A percentile compares a stretch with the other conserved stretches of the same genome.
These are phyloP conservation scores for Epichloe typhina DNA, from an alignment of 2,329 filamentous ascomycete species.

Conservation along the genomic window DNA sequence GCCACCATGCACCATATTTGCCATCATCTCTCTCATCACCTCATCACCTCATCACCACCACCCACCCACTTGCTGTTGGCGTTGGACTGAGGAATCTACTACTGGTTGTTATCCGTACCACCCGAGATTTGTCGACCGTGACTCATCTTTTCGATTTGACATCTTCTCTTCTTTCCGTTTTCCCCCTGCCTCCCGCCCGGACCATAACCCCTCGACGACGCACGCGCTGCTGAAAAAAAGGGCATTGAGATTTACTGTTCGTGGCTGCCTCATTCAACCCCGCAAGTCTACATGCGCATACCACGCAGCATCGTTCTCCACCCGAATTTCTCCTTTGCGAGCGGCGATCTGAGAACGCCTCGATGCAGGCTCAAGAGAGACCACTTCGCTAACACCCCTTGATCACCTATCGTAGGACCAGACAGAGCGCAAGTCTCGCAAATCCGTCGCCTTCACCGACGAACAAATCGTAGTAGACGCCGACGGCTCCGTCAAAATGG, in stretches of 20 bases:
- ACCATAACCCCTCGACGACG: background rate
- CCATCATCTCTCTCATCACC: slow-evolving; percentile 1
- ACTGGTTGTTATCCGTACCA: background rate
- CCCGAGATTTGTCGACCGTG: background rate
- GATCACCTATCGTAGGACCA: slow-evolving; percentile 9
- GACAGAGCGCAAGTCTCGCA: slow-evolving; percentile 60
- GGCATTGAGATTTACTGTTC: slow-evolving; percentile 1
- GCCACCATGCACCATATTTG: slow-evolving; percentile 4
- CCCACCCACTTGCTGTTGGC: background rate
- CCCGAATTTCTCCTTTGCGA: background rate
- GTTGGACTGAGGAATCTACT: background rate
- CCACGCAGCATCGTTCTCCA: background rate
- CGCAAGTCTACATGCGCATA: background rate
- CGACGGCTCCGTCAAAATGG: slow-evolving; percentile 73
- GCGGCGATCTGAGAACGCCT: background rate
- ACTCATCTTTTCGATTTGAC: background rate
- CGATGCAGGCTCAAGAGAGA: background rate
- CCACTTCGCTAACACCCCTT: background rate
- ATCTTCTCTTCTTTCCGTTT: background rate
- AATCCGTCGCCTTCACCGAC: slow-evolving; percentile 89
- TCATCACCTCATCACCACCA: background rate
- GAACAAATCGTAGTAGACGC: slow-evolving; percentile 77
- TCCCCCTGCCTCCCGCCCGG: background rate
- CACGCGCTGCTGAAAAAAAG: background rate
- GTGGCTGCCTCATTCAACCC: background rate